These are phyloP conservation scores for Colletotrichum falcatum DNA, from an alignment of 2,329 filamentous ascomycete species.

Conservation along the genomic window DNA sequence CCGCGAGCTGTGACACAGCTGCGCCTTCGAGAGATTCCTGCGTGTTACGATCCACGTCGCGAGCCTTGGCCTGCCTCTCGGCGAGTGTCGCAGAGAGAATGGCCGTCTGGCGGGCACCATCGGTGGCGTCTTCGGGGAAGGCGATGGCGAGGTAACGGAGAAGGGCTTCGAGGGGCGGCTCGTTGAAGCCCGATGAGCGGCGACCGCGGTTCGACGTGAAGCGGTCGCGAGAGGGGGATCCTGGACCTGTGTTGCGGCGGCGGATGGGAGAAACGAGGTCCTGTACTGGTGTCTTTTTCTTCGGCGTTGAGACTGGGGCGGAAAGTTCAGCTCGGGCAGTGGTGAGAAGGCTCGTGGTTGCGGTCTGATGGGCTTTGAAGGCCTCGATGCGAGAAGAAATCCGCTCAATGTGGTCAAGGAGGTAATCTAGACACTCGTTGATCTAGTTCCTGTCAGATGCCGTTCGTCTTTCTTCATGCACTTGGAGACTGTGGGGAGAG, in stretches of 20 bases:
- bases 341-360: conserved; percentile 53
- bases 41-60: conserved; percentile 57
- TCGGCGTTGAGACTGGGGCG: conserved; percentile 41
- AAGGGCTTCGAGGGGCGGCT: conserved; percentile 60
- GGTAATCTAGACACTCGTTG: conserved; percentile 63
- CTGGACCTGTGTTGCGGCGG: conserved; percentile 39
- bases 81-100: conserved; percentile 51
- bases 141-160: conserved; percentile 60
- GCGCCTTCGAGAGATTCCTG: conserved; percentile 64
- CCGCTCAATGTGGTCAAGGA: conserved; percentile 60
- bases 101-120: conserved; percentile 45
- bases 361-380: conserved; percentile 59
- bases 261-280: conserved; percentile 52
- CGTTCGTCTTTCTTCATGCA: neutral
- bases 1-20: conserved; percentile 57
- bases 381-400: conserved; percentile 57
- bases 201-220: conserved; percentile 48
- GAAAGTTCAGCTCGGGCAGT: conserved; percentile 60
- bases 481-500: neutral
- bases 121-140: conserved; percentile 51
- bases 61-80: conserved; percentile 57
- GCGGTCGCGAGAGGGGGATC: conserved; percentile 52
- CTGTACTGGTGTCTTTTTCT: conserved; percentile 43
- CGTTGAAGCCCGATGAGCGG: conserved; percentile 51
- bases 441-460: conserved; percentile 55